These are phyloP conservation scores for Backusella parvicylindrica DNA, from an alignment of 192 early-diverging fungal species.

Conservation along the genomic window DNA sequence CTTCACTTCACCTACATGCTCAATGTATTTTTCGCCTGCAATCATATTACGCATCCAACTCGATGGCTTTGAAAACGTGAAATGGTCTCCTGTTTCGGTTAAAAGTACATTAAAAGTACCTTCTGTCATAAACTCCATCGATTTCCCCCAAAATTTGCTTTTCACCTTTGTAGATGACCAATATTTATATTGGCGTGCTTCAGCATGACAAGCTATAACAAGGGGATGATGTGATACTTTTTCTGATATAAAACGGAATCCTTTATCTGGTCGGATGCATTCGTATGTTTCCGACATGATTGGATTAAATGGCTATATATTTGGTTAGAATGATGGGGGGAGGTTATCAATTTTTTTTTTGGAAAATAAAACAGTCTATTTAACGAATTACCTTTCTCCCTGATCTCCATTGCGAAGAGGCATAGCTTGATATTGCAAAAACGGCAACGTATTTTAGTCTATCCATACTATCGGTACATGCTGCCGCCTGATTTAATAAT, in stretches of 20 bases:
- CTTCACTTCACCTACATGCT: slow-evolving; percentile 87
- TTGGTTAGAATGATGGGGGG: background rate
- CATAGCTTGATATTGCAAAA: slow-evolving; percentile 83
- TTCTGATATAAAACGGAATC: slow-evolving; percentile 90
- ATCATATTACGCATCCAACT: slow-evolving; percentile 91
- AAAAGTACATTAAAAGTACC: slow-evolving; percentile 81
- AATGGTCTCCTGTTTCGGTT: slow-evolving; percentile 64
- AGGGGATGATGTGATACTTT: slow-evolving; percentile 95
- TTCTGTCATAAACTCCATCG: slow-evolving; percentile 77
- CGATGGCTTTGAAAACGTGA: slow-evolving; percentile 83
- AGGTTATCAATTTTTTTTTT: background rate
- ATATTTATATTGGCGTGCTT: slow-evolving; percentile 73
- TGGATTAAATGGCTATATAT: slow-evolving; percentile 88
- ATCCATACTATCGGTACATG: slow-evolving; percentile 59
- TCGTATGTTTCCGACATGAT: slow-evolving; percentile 98
- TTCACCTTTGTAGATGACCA: slow-evolving; percentile 87
- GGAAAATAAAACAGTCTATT: background rate
- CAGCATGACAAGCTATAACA: slow-evolving; percentile 82
- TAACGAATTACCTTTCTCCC: slow-evolving; percentile 68
- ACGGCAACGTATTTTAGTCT: slow-evolving; percentile 77
- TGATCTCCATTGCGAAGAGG: slow-evolving; percentile 77
- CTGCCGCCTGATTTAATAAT: slow-evolving; percentile 74
- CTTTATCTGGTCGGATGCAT: slow-evolving; percentile 74
- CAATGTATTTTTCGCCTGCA: slow-evolving; percentile 75
- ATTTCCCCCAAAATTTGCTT: slow-evolving; percentile 91